Evolutionary conservation across 1,139 yeast genomes (phyloP).

Genomic region (Blastobotrys illinoisensis): DNA sequence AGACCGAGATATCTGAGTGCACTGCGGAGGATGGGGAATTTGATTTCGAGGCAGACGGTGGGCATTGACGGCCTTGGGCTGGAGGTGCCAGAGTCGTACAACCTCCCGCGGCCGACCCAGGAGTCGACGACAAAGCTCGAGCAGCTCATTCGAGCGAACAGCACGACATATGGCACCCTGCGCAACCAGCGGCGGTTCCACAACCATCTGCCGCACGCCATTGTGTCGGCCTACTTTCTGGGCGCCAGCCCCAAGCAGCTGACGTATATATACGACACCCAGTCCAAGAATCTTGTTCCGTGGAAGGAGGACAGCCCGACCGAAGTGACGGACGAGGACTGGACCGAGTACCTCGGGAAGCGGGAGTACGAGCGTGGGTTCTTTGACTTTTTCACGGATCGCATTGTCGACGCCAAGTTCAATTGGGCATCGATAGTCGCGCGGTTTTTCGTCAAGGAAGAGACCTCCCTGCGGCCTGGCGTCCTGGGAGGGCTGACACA

Average conservation of each 20-base stretch:
- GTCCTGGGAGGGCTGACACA: slow-evolving; percentile 27
- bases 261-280: slow-evolving; percentile 23
- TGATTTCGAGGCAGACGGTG: background rate
- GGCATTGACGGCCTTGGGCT: slow-evolving; percentile 17
- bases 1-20: background rate
- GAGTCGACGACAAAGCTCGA: slow-evolving; percentile 20
- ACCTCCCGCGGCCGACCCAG: slow-evolving; percentile 18
- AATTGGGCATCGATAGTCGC: slow-evolving; percentile 28
- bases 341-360: slow-evolving; percentile 28
- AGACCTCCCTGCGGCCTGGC: slow-evolving; percentile 18
- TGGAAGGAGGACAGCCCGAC: slow-evolving; percentile 33
- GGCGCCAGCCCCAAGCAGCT: slow-evolving; percentile 24
- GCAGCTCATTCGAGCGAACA: slow-evolving; percentile 29
- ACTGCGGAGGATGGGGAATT: background rate
- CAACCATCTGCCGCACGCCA: slow-evolving; percentile 30
- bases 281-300: slow-evolving; percentile 15
- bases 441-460: slow-evolving; percentile 14
- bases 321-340: slow-evolving; percentile 31
- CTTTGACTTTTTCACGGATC: slow-evolving; percentile 30
- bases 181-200: slow-evolving; percentile 28
- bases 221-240: slow-evolving; percentile 20
- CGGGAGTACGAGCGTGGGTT: slow-evolving; percentile 29
- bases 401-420: slow-evolving; percentile 23
- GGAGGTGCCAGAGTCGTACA: slow-evolving; percentile 10
- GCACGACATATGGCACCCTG: slow-evolving; percentile 26